Evolutionary conservation across 1,284 basidiomycete genomes (phyloP).

Genomic region (Agaricales sp.): DNA sequence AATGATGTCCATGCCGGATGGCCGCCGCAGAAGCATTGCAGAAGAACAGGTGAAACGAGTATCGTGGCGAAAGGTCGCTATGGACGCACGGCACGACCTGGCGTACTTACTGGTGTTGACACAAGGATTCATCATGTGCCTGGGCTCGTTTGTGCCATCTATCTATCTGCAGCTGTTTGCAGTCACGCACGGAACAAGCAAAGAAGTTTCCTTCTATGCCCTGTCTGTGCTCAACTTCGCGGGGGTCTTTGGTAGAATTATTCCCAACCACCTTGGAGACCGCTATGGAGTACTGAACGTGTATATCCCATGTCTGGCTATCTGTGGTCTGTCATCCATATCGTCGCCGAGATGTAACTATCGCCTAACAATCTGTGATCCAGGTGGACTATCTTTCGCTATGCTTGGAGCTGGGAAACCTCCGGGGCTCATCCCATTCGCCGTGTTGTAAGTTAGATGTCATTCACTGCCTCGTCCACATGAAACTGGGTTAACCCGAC

Average conservation of each 20-base stretch:
- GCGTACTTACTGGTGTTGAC: slow-evolving; percentile 1
- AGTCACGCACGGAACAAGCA: background rate
- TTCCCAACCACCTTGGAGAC: slow-evolving; percentile 9
- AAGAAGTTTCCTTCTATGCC: background rate
- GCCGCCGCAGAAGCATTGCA: slow-evolving; percentile 2
- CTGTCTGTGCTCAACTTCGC: slow-evolving; percentile 7
- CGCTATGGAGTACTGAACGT: slow-evolving; percentile 7
- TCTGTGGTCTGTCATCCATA: too few species aligned
- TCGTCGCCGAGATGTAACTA: too few species aligned
- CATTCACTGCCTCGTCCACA: too few species aligned
- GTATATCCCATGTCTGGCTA: too few species aligned
- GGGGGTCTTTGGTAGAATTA: slow-evolving; percentile 11
- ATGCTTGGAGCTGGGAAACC: too few species aligned
- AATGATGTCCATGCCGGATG: slow-evolving; percentile 11
- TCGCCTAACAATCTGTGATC: too few species aligned
- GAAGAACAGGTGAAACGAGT: background rate
- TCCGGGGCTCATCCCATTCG: too few species aligned
- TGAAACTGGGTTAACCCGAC: too few species aligned
- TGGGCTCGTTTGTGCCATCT: background rate
- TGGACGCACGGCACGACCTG: background rate
- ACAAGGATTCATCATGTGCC: slow-evolving; percentile 2
- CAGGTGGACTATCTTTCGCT: too few species aligned
- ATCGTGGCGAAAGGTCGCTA: slow-evolving; percentile 5
- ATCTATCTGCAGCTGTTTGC: slow-evolving; percentile 8
- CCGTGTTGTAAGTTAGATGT: too few species aligned